Base-by-base conservation (phyloP, 495 filamentous ascomycete genomes). In the Aspergillus baeticus region DNA sequence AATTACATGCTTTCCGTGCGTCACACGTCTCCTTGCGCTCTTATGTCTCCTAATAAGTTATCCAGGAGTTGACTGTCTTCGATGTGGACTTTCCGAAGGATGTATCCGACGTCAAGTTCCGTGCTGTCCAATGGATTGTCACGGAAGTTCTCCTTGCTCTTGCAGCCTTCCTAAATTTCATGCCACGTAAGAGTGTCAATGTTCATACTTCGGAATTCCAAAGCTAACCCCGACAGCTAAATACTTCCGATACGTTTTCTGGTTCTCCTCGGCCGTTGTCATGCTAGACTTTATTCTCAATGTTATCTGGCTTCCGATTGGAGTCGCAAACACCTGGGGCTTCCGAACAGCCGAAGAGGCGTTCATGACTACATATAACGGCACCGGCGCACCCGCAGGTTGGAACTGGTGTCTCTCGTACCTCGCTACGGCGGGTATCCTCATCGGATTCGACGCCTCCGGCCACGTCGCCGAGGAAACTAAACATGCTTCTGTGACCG, bases 331-430 rank as follows among this genome's bases (percentile, higher is more conserved):
- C 31, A 79, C 77, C 6, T 82, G 77, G 71, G 79, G 80, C 22
- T 82, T 83, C 69, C 79, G 79, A 20, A 69, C 75, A 7, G 67
- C 80, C 11, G 67, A 79, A 21, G 79, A 80, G 54, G 80, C 79
- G 35, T 83, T 83, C 63, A 82, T 80, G 69, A 73, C 79, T 8
- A 82, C 79, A 1, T 83, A 80, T 61, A 83, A 83, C 50, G 79
- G 76, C 23, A 83, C 80, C 11, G 79, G 79, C 23, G 79, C 79
- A 5, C 77, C 79, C 1, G 65, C 69, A 17, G 80, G 76, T 13
- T 83, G 80, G 80, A 83, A 83, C 63, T 83, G 80, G 80, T 81
- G 79, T 74, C 70, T 83, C 31, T 81, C 77, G 20, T 83, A 80
- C 63, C 73, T 81, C 42, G 80, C 79, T 18, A 83, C 80, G 10